phyloP scores from a whole-genome alignment of 2,329 filamentous ascomycete species.

The Septoria linicola region DNA sequence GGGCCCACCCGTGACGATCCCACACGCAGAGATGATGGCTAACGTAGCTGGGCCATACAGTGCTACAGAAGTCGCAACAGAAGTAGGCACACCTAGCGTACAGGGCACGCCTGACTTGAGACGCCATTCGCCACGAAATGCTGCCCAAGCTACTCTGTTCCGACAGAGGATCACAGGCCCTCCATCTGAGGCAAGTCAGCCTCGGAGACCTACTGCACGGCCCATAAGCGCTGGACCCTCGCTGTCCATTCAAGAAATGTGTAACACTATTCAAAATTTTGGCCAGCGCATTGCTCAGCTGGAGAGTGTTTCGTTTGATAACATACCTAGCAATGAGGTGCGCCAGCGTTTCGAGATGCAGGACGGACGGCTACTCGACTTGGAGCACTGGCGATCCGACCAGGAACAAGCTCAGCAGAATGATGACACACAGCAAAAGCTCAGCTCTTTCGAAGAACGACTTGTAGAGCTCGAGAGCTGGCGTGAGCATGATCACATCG shows the following conservation, averaged over 20 bases:
- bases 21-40: conserved; percentile 19
- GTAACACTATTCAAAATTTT: conserved; percentile 50
- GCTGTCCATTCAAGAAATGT: conserved; percentile 45
- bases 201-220: conserved; percentile 8
- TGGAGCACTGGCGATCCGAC: conserved; percentile 55
- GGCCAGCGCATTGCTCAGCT: conserved; percentile 65
- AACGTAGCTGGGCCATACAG: conserved; percentile 44
- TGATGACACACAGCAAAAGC: conserved; percentile 41
- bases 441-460: conserved; percentile 54
- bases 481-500: conserved; percentile 27
- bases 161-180: conserved; percentile 6
- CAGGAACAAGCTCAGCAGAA: conserved; percentile 30
- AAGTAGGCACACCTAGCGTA: conserved; percentile 49
- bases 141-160: conserved; percentile 5
- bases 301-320: conserved; percentile 68
- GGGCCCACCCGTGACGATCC: conserved; percentile 35
- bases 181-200: conserved; percentile 9
- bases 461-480: conserved; percentile 65
- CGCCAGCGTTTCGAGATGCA: conserved; percentile 65
- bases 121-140: conserved; percentile 13
- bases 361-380: conserved; percentile 66
- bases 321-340: conserved; percentile 66
- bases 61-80: conserved; percentile 48
- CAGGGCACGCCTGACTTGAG: conserved; percentile 43
- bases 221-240: conserved; percentile 21